phyloP scores from a whole-genome alignment of 73 alveolate genomes.

The Tetrahymena malaccensis region DNA sequence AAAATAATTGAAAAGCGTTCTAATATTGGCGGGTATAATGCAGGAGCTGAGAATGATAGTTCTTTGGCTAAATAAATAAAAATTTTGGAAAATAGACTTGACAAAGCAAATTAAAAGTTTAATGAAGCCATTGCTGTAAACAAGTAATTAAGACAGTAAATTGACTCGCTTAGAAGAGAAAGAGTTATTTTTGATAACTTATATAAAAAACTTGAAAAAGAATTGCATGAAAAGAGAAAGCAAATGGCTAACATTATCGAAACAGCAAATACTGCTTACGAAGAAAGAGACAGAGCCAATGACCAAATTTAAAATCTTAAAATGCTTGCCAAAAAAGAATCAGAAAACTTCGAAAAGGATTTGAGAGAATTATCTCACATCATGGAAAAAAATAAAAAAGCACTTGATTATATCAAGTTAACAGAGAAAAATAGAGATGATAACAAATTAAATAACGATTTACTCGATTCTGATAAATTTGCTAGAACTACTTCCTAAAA shows the following conservation, averaged over 20 bases:
- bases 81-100: constrained; percentile 85
- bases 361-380: constrained; percentile 45
- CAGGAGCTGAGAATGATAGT: constrained; percentile 77
- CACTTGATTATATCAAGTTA: constrained; percentile 30
- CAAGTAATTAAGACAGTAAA: constrained; percentile 76
- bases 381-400: constrained; percentile 29
- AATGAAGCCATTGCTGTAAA: constrained; percentile 95
- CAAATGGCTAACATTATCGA: constrained; percentile 84
- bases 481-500: not conserved
- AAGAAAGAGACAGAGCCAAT: constrained; percentile 90
- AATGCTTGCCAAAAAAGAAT: constrained; percentile 87
- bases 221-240: constrained; percentile 76
- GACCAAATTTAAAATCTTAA: constrained; percentile 82
- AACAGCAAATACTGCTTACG: constrained; percentile 77
- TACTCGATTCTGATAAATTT: constrained; percentile 26
- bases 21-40: constrained; percentile 78
- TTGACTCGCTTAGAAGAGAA: constrained; percentile 92
- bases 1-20: constrained; percentile 67
- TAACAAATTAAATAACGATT: constrained; percentile 49
- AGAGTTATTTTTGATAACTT: constrained; percentile 91
- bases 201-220: constrained; percentile 88
- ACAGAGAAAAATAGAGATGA: constrained; percentile 41
- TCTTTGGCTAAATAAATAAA: constrained; percentile 67
- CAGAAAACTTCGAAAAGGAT: constrained; percentile 80
- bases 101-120: constrained; percentile 87